phyloP scores from a whole-genome alignment of 108 stramenopile species.

The Nitzschia inconspicua region DNA sequence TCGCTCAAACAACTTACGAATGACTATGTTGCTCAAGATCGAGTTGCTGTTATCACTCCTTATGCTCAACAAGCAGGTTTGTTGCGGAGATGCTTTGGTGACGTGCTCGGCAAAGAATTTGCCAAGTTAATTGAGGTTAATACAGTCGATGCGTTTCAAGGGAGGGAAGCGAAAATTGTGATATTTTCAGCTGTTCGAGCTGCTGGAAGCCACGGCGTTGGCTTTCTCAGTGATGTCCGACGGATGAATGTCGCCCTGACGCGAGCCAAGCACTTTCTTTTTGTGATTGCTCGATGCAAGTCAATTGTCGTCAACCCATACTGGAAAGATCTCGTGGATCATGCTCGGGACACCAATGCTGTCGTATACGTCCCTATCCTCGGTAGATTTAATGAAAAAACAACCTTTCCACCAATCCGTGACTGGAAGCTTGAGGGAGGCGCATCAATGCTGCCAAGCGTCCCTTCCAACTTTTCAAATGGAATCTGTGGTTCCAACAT shows the following conservation, averaged over 20 bases:
- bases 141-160: slow-evolving; percentile 96
- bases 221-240: slow-evolving; percentile 95
- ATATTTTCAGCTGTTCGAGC: slow-evolving; percentile 92
- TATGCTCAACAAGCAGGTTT: slow-evolving; percentile 87
- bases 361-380: slow-evolving; percentile 52
- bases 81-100: slow-evolving; percentile 54
- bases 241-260: slow-evolving; percentile 99
- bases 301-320: slow-evolving; percentile 83
- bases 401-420: slow-evolving; percentile 14
- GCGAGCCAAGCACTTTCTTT: slow-evolving; percentile 87
- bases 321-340: slow-evolving; percentile 79
- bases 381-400: neutral
- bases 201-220: slow-evolving; percentile 87
- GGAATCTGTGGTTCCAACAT: no score
- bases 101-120: slow-evolving; percentile 42
- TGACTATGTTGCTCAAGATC: slow-evolving; percentile 45
- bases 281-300: slow-evolving; percentile 78
- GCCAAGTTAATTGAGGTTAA: slow-evolving; percentile 74
- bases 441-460: neutral
- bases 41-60: slow-evolving; percentile 88
- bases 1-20: slow-evolving; percentile 40
- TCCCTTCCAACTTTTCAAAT: no score
- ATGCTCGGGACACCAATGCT: slow-evolving; percentile 61
- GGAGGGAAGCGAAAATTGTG: slow-evolving; percentile 90
- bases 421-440: slow-evolving; percentile 25